Conservation (phyloP, 129 eudicot species). For the Flaveria ramosissima region DNA sequence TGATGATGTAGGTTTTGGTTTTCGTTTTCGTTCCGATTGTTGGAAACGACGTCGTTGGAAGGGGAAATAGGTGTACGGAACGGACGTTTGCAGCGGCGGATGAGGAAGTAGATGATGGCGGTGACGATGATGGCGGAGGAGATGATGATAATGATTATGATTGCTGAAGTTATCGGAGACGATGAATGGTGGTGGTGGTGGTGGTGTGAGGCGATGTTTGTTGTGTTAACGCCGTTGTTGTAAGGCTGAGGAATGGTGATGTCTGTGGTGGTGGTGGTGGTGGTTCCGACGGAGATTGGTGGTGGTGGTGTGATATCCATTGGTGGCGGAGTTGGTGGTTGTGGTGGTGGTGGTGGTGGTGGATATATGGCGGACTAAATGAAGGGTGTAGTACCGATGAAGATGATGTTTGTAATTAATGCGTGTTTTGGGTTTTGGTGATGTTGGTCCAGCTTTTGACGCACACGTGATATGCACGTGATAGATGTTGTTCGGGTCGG, state of each 20-base stretch:
- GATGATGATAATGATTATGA: slow-evolving; percentile 44
- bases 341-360: slow-evolving; percentile 11
- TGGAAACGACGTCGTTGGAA: slow-evolving; percentile 39
- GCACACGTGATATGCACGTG: slow-evolving; percentile 31
- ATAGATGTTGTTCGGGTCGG: slow-evolving; percentile 9
- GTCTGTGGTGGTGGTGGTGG: slow-evolving; percentile 11
- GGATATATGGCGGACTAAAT: slow-evolving; percentile 15
- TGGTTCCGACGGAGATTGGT: slow-evolving; percentile 5
- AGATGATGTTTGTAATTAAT: slow-evolving; percentile 26
- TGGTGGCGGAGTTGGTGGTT: slow-evolving; percentile 5
- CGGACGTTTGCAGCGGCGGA: slow-evolving; percentile 50
- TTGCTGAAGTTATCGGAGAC: slow-evolving; percentile 34
- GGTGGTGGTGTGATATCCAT: slow-evolving; percentile 33
- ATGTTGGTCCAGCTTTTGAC: slow-evolving; percentile 31
- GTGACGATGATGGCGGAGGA: slow-evolving; percentile 60
- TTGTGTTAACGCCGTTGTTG: slow-evolving; percentile 18
- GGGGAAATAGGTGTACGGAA: slow-evolving; percentile 34
- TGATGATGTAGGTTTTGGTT: slow-evolving; percentile 22
- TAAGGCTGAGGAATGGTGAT: slow-evolving; percentile 6
- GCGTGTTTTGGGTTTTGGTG: slow-evolving; percentile 24
- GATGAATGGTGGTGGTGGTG: slow-evolving; percentile 21
- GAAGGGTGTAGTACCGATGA: slow-evolving; percentile 25
- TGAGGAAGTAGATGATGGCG: slow-evolving; percentile 55
- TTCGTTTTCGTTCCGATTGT: not conserved
- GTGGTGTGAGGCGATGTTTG: slow-evolving; percentile 4